Percentiles rank a stretch among this genome's conserved stretches.
These are phyloP conservation scores for Penicillium diatomitis DNA, from an alignment of 495 filamentous ascomycete species.

Conservation along the genomic window DNA sequence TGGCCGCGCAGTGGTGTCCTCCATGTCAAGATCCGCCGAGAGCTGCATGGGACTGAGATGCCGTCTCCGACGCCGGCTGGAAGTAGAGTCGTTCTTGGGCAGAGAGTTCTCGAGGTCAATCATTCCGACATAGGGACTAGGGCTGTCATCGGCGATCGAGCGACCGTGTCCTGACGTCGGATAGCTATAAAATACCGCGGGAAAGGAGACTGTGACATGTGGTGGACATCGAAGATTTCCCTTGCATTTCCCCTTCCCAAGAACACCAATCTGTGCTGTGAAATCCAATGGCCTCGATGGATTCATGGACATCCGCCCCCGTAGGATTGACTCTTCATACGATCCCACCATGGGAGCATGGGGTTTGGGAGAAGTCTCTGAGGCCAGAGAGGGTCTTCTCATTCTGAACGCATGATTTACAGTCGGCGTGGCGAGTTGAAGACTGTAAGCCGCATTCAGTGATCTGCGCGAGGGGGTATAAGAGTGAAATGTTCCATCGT, in stretches of 20 bases:
- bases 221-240: constrained; percentile 75
- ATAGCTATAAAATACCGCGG: constrained; percentile 95
- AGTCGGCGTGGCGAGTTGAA: constrained; percentile 48
- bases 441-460: constrained; percentile 51
- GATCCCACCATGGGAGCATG: constrained; percentile 96
- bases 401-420: constrained; percentile 50
- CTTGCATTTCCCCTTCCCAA: constrained; percentile 87
- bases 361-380: constrained; percentile 66
- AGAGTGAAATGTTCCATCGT: constrained; percentile 53
- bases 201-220: constrained; percentile 89
- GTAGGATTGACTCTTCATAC: constrained; percentile 92
- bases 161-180: constrained; percentile 52
- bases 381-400: constrained; percentile 62
- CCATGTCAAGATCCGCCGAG: constrained; percentile 4
- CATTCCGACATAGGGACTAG: constrained; percentile 91
- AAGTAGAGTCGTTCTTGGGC: constrained; percentile 32
- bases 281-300: constrained; percentile 92
- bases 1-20: constrained; percentile 6
- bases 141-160: constrained; percentile 62
- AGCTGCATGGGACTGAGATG: constrained; percentile 37
- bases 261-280: constrained; percentile 87
- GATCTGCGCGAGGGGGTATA: constrained; percentile 67
- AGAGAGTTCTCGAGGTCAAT: constrained; percentile 84
- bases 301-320: constrained; percentile 92
- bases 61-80: constrained; percentile 35